Conservation (phyloP, 1,284 basidiomycete genomes). For the Papiliotrema laurentii region DNA sequence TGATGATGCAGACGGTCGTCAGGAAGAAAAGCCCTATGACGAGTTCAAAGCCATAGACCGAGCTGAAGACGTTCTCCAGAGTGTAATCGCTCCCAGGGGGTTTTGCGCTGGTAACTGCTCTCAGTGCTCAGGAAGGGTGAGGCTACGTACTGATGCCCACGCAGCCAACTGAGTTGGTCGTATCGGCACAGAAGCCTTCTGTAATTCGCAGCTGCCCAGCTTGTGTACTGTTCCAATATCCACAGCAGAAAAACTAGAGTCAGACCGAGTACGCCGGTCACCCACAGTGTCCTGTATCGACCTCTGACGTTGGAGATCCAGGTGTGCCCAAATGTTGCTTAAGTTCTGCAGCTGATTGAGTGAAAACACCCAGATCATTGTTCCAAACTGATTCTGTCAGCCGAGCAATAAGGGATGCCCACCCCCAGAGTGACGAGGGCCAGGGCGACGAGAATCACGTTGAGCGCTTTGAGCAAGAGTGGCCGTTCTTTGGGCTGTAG, state of each 20-base stretch:
- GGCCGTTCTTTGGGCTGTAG: slow-evolving; percentile 64
- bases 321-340: slow-evolving; percentile 55
- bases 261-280: slow-evolving; percentile 5
- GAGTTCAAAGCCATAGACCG: slow-evolving; percentile 75
- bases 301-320: slow-evolving; percentile 53
- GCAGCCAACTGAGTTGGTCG: slow-evolving; percentile 56
- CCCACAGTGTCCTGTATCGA: slow-evolving; percentile 67
- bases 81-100: slow-evolving; percentile 59
- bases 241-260: slow-evolving; percentile 68
- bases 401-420: neutral
- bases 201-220: slow-evolving; percentile 50
- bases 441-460: slow-evolving; percentile 61
- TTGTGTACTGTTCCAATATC: slow-evolving; percentile 59
- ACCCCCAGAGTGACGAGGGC: slow-evolving; percentile 37
- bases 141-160: slow-evolving; percentile 52
- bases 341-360: slow-evolving; percentile 65
- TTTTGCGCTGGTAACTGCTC: slow-evolving; percentile 12
- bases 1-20: slow-evolving; percentile 75
- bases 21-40: slow-evolving; percentile 67
- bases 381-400: slow-evolving; percentile 53
- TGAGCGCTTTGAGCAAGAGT: slow-evolving; percentile 63
- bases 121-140: neutral
- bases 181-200: slow-evolving; percentile 57
- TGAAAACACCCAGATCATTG: slow-evolving; percentile 72
- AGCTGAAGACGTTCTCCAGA: slow-evolving; percentile 74